Base-by-base conservation (phyloP, 768 basidiomycete genomes). In the Suillus luteus region DNA sequence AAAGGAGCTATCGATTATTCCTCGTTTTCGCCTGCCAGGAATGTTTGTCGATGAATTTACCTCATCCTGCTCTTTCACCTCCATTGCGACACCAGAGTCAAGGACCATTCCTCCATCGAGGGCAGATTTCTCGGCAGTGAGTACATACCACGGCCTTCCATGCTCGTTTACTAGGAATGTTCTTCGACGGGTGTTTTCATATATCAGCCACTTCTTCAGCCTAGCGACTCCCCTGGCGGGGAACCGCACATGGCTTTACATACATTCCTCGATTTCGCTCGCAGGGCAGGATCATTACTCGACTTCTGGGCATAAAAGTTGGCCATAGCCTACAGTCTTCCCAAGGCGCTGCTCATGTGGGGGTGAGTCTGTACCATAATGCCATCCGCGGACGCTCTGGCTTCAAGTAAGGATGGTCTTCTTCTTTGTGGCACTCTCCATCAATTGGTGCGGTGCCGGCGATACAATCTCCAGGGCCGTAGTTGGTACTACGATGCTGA, bases 401-500 rank as follows among this genome's bases (percentile, higher is more conserved):
- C 33, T 35, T 40, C 14, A 40, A 40, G 7, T 35, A 40, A 67
- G 66, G 37, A 67, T 67, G 66, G 55, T 67, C 35, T 57, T 67
- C 37, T 67, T 67, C 61, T 41, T 40, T 35, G 33, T 35, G 33
- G 33, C 33, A 35, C 8, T 35, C 33, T 35, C 33, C 33, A 35
- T 35, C 22, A 61, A 67, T 51, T 67, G 66, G 61, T 67, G 61
- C 37, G 60, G 60, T 49, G 62, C 66, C 3, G 61, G 61, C 12
- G 61, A 65, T 55, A 49, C 33, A 14, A 14, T 37, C 9, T 65
- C 66, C 22, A 76, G 67, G 38, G 62, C 65, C 7, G 46, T 76
- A 19, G 71, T 78, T 12, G 78, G 75, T 40, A 14, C 38, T 40
- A 5, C 14, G 38, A 40, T 1, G 5, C 38, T 40, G 38, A 14